Evolutionary conservation across 176 grass and related monocot species (phyloP).

Genomic region (Rhipidocladum racemiflorum): DNA sequence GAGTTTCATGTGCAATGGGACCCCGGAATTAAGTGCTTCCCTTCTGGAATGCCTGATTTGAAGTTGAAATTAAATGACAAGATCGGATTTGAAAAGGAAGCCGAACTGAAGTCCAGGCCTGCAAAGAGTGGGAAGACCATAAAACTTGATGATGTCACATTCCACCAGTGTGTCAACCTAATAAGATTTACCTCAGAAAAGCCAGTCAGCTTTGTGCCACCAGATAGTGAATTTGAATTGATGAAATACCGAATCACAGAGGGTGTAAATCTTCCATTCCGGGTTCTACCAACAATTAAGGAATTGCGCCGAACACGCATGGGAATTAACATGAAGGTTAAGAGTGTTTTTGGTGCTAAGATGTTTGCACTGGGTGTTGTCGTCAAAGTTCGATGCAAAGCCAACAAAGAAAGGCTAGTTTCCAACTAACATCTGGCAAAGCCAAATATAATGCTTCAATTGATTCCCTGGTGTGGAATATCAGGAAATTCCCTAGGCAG

Average conservation of each 20-base stretch:
- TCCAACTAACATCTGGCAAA: slow-evolving; percentile 96
- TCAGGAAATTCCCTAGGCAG: slow-evolving; percentile 97
- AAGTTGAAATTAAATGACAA: slow-evolving; percentile 97
- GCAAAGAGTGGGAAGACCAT: slow-evolving; percentile 97
- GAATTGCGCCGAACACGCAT: slow-evolving; percentile 96
- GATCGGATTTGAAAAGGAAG: slow-evolving; percentile 98
- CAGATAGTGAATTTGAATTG: slow-evolving; percentile 99
- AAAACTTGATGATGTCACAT: slow-evolving; percentile 98
- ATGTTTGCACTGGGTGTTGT: slow-evolving; percentile 99
- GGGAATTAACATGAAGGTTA: slow-evolving; percentile 99
- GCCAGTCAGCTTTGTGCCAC: slow-evolving; percentile 97
- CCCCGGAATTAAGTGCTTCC: slow-evolving; percentile 99
- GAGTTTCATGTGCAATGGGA: too few species aligned
- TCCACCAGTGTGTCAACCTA: slow-evolving; percentile 98
- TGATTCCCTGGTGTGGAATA: slow-evolving; percentile 98
- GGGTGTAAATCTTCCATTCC: slow-evolving; percentile 96
- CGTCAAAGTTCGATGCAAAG: slow-evolving; percentile 95
- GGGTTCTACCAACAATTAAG: slow-evolving; percentile 94
- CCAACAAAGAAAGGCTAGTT: slow-evolving; percentile 96
- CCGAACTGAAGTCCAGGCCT: slow-evolving; percentile 91
- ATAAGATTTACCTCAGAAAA: slow-evolving; percentile 99
- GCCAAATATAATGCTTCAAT: slow-evolving; percentile 99
- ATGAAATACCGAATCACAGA: slow-evolving; percentile 99
- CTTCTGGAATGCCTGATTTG: slow-evolving; percentile 99
- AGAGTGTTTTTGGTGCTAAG: slow-evolving; percentile 95